Evolutionary conservation across 192 early-diverging fungal genomes (phyloP), one percentile per base, ranked within the genome.

Genomic region (Backusella luteola): DNA sequence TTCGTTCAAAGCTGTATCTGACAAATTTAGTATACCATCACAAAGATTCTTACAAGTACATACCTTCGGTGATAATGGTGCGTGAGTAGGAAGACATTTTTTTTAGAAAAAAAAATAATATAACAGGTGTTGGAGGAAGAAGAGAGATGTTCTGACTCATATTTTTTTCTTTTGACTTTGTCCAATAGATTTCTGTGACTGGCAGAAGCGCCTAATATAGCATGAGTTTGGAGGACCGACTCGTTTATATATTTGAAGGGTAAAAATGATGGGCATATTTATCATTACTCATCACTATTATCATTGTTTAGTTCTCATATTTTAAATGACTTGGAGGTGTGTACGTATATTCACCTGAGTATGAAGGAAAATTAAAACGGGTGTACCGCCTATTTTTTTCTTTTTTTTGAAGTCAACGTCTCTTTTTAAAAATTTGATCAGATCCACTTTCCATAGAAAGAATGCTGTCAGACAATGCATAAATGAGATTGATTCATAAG

Each of bases 1-100:
- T 83, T 97, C 96, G 79, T 97, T 97, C 21, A 97, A 88, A 15
- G 95, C 93, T 89, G 35, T 44, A 32, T 44, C 12, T 14, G 1
- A 15, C 23, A 46, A 1, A 34, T 19, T 49, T n/a, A 49, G 32
- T 12, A 71, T 7, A 15, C 11, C 46, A 23, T 12, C 32, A 36
- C 36, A 68, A 34, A 35, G 14, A 12, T 17, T 0, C 66, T 53
- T 59, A 59, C 2, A 59, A 21, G 11, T 71, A 49, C 17, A n/a
- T 71, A 71, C 70, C 70, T 71, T 71, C 70, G 12, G 42, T 71
- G 42, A 71, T 71, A 12, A 71, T 17, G 5, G 44, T 49, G 26
- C 44, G 70, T 32, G 41, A 42, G 41, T 71, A 71, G 9, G 38
- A 38, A 29, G 69, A 71, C 69, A 71, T 71, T 1, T 69, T 41